Percentiles rank a stretch among this genome's conserved stretches.
Evolutionary conservation across 2,329 filamentous ascomycete genomes (phyloP).

Genomic region (Stachybotrys chartarum): DNA sequence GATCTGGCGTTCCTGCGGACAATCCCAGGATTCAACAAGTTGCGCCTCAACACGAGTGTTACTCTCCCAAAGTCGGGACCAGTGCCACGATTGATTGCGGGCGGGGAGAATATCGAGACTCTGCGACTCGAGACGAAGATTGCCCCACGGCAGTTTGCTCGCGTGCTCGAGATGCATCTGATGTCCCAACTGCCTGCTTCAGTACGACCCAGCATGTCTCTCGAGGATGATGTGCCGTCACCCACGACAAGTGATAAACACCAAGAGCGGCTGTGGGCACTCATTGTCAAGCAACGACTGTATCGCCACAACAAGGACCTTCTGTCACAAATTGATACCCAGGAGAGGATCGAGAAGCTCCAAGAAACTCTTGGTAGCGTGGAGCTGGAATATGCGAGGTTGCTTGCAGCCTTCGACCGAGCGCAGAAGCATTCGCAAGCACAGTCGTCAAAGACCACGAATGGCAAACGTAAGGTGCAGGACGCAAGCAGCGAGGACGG

Average conservation of each 20-base stretch:
- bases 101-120: constrained; percentile 44
- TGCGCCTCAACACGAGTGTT: constrained; percentile 48
- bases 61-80: constrained; percentile 40
- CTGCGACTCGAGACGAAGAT: constrained; percentile 63
- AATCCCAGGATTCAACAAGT: constrained; percentile 47
- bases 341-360: constrained; percentile 65
- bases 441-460: constrained; percentile 9
- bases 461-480: constrained; percentile 40
- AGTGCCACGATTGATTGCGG: constrained; percentile 48
- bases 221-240: constrained; percentile 32
- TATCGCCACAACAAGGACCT: constrained; percentile 68
- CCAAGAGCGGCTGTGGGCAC: constrained; percentile 62
- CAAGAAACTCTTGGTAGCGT: constrained; percentile 62
- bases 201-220: constrained; percentile 44
- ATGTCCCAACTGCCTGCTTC: constrained; percentile 51
- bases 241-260: constrained; percentile 50
- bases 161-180: constrained; percentile 69
- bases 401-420: constrained; percentile 45
- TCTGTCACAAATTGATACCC: constrained; percentile 60
- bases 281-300: constrained; percentile 70
- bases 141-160: constrained; percentile 65
- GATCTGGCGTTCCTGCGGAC: constrained; percentile 61
- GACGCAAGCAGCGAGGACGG: constrained; percentile 3
- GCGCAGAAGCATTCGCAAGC: constrained; percentile 18
- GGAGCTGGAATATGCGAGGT: constrained; percentile 63